These are phyloP conservation scores for Candida glaebosa DNA, from an alignment of 805 yeast species.

Conservation along the genomic window DNA sequence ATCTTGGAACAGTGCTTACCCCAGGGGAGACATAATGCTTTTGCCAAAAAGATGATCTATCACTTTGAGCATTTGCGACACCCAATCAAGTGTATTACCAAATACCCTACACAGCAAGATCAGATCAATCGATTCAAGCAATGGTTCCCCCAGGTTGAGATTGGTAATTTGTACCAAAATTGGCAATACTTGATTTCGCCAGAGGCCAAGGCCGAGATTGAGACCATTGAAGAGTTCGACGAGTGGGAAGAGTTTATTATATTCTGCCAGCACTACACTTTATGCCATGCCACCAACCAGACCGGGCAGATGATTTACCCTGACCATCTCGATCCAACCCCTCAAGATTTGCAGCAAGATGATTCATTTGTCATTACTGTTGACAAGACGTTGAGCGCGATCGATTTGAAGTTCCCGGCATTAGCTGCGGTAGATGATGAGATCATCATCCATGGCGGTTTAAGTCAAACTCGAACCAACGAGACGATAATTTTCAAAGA, in stretches of 20 bases:
- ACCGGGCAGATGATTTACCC: constrained; percentile 13
- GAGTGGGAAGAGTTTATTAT: constrained; percentile 80
- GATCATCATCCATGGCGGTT: constrained; percentile 39
- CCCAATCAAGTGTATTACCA: constrained; percentile 62
- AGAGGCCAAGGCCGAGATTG: constrained; percentile 39
- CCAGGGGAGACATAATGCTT: constrained; percentile 57
- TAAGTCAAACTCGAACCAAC: constrained; percentile 27
- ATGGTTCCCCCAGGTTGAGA: constrained; percentile 50
- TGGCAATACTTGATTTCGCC: constrained; percentile 49
- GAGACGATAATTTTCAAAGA: constrained; percentile 7
- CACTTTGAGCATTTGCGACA: constrained; percentile 67
- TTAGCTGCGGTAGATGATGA: constrained; percentile 18
- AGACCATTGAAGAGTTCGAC: constrained; percentile 64
- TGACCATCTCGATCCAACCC: constrained; percentile 4
- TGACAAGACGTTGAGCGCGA: constrained; percentile 6
- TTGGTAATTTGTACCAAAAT: constrained; percentile 51
- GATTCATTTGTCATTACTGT: neutral
- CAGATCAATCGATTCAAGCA: constrained; percentile 50
- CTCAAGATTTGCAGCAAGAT: constrained; percentile 2
- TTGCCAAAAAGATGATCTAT: constrained; percentile 68
- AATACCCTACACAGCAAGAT: constrained; percentile 48
- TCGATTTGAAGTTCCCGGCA: constrained; percentile 44
- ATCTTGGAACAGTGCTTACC: constrained; percentile 73
- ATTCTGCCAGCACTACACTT: constrained; percentile 71
- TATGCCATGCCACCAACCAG: constrained; percentile 58